Conservation (phyloP, 108 stramenopile species). For the Discostella stelligeroides region DNA sequence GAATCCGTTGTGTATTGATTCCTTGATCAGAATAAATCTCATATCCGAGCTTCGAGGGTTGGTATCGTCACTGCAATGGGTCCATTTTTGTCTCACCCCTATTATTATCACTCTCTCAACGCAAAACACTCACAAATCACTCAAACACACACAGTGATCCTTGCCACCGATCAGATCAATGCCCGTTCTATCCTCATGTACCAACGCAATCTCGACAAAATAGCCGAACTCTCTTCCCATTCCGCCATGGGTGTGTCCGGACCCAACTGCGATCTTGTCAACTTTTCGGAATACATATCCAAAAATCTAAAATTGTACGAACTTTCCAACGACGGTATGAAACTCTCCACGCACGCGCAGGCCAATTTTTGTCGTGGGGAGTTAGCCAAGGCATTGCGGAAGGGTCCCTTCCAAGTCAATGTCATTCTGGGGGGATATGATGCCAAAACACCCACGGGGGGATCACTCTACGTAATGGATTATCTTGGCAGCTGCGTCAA, state of each 20-base stretch:
- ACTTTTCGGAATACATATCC: slow-evolving; percentile 92
- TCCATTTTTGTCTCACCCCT: background rate
- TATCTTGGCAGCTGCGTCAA: slow-evolving; percentile 90
- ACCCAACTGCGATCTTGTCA: slow-evolving; percentile 86
- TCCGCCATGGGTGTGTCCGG: slow-evolving; percentile 90
- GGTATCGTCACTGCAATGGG: background rate
- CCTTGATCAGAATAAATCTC: too few species aligned
- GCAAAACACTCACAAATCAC: background rate
- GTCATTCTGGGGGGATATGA: slow-evolving; percentile 94
- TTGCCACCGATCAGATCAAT: slow-evolving; percentile 89
- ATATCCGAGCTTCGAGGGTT: background rate
- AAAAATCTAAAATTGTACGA: slow-evolving; percentile 96
- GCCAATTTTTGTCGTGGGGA: slow-evolving; percentile 95
- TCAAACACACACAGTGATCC: slow-evolving; percentile 57
- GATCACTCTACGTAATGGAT: slow-evolving; percentile 92
- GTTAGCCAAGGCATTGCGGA: slow-evolving; percentile 92
- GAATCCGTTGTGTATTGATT: too few species aligned
- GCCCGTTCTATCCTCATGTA: slow-evolving; percentile 88
- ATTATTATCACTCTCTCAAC: slow-evolving; percentile 1
- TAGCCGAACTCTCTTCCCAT: slow-evolving; percentile 71
- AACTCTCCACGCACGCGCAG: slow-evolving; percentile 90
- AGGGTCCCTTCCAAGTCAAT: slow-evolving; percentile 97
- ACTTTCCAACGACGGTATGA: slow-evolving; percentile 88
- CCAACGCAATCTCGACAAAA: slow-evolving; percentile 89
- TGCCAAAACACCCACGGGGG: slow-evolving; percentile 51